Conservation (phyloP, 2,329 filamentous ascomycete species). For the Dactylellina cionopaga region DNA sequence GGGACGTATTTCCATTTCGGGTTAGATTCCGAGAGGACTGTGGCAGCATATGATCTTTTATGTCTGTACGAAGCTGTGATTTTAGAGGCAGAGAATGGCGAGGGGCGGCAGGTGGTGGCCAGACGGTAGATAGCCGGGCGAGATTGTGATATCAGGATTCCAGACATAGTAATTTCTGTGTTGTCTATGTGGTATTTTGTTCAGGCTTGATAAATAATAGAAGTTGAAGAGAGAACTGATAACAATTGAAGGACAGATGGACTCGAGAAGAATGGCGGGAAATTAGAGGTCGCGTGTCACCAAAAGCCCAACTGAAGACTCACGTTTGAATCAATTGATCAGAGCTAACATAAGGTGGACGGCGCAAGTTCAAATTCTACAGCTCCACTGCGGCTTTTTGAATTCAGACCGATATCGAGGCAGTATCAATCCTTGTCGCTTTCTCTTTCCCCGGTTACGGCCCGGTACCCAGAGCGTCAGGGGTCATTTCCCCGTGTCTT, state of each 20-base stretch:
- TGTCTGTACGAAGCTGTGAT: neutral
- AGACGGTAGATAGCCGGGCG: conserved; percentile 7
- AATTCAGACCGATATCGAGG: conserved; percentile 38
- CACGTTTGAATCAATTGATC: neutral
- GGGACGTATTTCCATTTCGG: conserved; percentile 93
- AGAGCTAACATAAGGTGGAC: neutral
- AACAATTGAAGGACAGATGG: neutral
- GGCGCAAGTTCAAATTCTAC: neutral
- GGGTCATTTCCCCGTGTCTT: neutral
- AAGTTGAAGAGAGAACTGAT: neutral
- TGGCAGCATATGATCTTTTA: conserved; percentile 55
- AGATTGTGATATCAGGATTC: conserved; percentile 29
- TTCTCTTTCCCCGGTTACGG: conserved; percentile 31
- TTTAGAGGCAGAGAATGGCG: neutral
- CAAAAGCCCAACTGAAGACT: neutral
- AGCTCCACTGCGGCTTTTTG: conserved; percentile 4
- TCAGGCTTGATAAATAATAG: neutral
- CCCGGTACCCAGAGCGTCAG: conserved; percentile 21
- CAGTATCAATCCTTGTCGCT: neutral
- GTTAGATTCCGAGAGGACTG: conserved; percentile 67
- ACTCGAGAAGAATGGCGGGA: neutral
- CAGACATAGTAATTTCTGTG: conserved; percentile 26
- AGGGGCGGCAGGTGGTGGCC: neutral
- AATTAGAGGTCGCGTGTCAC: neutral
- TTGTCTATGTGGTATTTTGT: conserved; percentile 47